Base-by-base conservation (phyloP, 257 asterid genomes). In the Capsicum baccatum region DNA sequence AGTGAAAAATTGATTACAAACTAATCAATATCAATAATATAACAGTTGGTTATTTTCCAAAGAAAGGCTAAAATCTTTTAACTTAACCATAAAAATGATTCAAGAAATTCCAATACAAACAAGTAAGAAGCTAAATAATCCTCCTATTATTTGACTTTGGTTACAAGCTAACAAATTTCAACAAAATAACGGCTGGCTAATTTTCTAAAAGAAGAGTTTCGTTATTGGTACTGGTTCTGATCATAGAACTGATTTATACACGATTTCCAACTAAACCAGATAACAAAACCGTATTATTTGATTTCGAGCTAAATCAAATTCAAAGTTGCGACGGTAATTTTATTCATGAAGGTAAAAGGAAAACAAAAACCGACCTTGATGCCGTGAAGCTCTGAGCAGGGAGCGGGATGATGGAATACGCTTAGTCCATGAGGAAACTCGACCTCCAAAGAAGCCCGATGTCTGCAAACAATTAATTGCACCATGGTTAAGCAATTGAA, bases 391-490 rank as follows among this genome's bases (percentile, higher is more conserved):
- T 67, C 62, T 62, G 15, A 26, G 68, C 54, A 63, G 13, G 62
- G 63, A 74, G 79, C 19, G 19, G 39, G 48, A 57, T 16, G 87
- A 79, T 64, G 84, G 84, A 85, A 87, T 87, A 60, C 44, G 85
- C 80, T 66, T 44, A 73, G 84, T 52, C 79, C 88, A 11, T 19
- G 79, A 76, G 83, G 86, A 86, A 83, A 87, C 71, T 79, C 79
- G 90, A 85, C 84, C 14, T 62, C 88, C 87, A 55, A 84, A 64
- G 79, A 90, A 87, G 19, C 88, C 85, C 11, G 88, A 87, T 50
- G 83, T 88, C 94, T 91, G 85, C 86, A 84, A 56, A 54, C 11
- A 56, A 56, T 26, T 26, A 88, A 33, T 26, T 26, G 16, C 59
- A 44, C 17, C 21, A 67, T 48, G 4, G 66, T 52, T 12, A 52